A percentile compares a stretch with the other conserved stretches of the same genome.
Evolutionary conservation across 2,329 filamentous ascomycete genomes (phyloP).

Genomic region (Leptographium procerum): DNA sequence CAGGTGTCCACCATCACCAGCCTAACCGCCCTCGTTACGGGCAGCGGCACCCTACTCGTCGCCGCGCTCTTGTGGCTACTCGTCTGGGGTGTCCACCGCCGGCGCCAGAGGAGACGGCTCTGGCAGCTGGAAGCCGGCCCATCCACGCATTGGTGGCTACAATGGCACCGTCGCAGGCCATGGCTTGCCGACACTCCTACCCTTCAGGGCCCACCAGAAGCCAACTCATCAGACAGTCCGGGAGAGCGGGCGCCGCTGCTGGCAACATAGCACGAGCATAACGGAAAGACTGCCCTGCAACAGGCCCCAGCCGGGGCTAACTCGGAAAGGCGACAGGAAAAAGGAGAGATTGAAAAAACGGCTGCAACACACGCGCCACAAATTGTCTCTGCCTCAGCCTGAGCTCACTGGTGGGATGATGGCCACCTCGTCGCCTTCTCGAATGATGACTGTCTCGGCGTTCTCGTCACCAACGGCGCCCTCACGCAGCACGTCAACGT

Average conservation of each 20-base stretch:
- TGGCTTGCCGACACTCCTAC: not conserved
- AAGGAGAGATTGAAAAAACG: not conserved
- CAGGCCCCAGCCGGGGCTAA: not conserved
- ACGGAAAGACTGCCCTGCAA: not conserved
- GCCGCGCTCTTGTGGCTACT: conserved; percentile 15
- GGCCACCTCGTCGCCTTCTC: conserved; percentile 70
- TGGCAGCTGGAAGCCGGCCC: not conserved
- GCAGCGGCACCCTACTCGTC: conserved; percentile 20
- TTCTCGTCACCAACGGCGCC: not conserved
- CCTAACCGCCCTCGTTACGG: conserved; percentile 23
- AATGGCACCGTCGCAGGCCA: not conserved
- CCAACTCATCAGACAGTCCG: not conserved
- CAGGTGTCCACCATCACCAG: conserved; percentile 30
- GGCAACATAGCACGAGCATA: conserved; percentile 5
- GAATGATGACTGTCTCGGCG: conserved; percentile 37
- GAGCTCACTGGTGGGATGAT: conserved; percentile 85
- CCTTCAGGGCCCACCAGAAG: not conserved
- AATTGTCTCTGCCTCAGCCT: conserved; percentile 36
- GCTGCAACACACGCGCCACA: not conserved
- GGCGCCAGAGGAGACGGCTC: not conserved
- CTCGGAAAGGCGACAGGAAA: not conserved
- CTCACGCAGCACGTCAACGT: conserved; percentile 53
- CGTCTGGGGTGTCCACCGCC: conserved; percentile 7
- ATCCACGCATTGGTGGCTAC: not conserved
- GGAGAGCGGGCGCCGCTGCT: conserved; percentile 13